Conservation (phyloP, 163 green algal genomes). For the Volvox carteri region DNA sequence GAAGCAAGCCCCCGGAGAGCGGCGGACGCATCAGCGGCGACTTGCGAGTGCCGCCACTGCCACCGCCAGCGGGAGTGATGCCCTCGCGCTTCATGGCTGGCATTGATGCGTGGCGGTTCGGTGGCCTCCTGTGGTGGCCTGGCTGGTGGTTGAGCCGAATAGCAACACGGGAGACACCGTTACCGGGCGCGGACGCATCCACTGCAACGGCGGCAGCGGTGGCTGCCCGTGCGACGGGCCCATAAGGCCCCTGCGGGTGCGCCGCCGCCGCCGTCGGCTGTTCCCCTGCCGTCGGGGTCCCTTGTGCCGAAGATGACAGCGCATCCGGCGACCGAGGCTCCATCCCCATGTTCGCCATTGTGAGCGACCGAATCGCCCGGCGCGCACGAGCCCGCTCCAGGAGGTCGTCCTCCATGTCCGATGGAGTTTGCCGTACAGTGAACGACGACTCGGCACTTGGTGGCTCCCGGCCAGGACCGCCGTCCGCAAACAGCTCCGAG, state of each 20-base stretch:
- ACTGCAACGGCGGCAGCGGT: neutral
- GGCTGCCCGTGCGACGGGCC: neutral
- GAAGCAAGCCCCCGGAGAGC: neutral
- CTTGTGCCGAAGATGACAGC: neutral
- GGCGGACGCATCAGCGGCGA: constrained; percentile 21
- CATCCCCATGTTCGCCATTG: neutral
- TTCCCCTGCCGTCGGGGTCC: neutral
- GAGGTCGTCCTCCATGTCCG: constrained; percentile 33
- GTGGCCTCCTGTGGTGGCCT: constrained; percentile 35
- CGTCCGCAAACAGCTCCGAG: constrained; percentile 29
- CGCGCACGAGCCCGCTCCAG: constrained; percentile 5
- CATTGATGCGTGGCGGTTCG: constrained; percentile 59
- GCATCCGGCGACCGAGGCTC: neutral
- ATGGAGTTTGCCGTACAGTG: constrained; percentile 45
- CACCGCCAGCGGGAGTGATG: neutral
- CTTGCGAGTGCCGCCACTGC: neutral
- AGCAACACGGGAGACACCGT: neutral
- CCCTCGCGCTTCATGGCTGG: constrained; percentile 38
- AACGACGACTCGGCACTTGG: constrained; percentile 25
- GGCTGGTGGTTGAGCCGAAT: constrained; percentile 50
- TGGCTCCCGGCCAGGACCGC: neutral
- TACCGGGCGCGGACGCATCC: neutral
- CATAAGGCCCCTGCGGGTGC: neutral
- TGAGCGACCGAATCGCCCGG: neutral
- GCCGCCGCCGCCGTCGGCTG: neutral